Conservation (phyloP, 495 filamentous ascomycete genomes). For the Hyaloscypha variabilis region DNA sequence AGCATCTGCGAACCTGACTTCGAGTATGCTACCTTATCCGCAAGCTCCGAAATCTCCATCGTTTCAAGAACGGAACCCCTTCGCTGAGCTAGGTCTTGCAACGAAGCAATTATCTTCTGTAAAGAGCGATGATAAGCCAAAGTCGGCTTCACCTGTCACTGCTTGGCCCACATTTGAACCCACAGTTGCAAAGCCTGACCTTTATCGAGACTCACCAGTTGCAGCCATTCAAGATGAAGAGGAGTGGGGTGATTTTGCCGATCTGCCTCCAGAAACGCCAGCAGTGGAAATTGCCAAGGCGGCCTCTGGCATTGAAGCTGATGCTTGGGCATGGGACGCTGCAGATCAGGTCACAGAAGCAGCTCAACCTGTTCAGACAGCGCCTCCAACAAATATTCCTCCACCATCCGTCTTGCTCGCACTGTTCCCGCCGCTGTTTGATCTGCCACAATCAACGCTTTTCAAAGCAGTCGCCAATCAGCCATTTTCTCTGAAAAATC, state of each 20-base stretch:
- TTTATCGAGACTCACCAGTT: constrained; percentile 28
- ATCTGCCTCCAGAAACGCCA: constrained; percentile 37
- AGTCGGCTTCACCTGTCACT: constrained; percentile 44
- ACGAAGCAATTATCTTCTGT: constrained; percentile 39
- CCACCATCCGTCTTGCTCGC: constrained; percentile 83
- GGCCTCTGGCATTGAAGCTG: constrained; percentile 26
- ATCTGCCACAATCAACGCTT: constrained; percentile 52
- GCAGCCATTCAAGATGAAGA: constrained; percentile 42
- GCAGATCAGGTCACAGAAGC: constrained; percentile 25
- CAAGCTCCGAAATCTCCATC: constrained; percentile 53
- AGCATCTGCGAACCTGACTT: constrained; percentile 15
- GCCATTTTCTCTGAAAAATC: constrained; percentile 53
- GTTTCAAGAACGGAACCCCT: constrained; percentile 51
- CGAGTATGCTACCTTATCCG: constrained; percentile 36
- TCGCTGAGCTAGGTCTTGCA: constrained; percentile 43
- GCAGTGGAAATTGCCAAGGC: constrained; percentile 8
- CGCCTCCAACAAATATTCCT: constrained; percentile 87
- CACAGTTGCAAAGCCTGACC: constrained; percentile 28
- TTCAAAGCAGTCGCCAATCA: constrained; percentile 57
- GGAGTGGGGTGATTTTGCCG: constrained; percentile 63
- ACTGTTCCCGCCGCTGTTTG: constrained; percentile 68
- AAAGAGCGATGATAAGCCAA: constrained; percentile 33
- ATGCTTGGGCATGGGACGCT: constrained; percentile 35
- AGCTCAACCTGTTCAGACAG: constrained; percentile 33
- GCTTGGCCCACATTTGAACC: constrained; percentile 45